Evolutionary conservation across 805 yeast genomes (phyloP).

Genomic region (Blastobotrys americana): DNA sequence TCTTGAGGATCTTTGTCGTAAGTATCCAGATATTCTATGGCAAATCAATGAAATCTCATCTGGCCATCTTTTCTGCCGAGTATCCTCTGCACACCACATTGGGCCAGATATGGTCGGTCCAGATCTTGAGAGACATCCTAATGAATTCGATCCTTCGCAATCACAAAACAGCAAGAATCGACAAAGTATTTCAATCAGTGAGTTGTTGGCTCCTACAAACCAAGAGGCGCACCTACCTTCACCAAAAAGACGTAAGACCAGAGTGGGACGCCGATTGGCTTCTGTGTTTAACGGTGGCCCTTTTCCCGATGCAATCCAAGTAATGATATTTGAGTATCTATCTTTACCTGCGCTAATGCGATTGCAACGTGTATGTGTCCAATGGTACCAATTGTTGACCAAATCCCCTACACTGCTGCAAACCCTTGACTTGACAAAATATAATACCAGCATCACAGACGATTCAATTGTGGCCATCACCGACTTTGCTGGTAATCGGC

Average conservation of each 20-base stretch:
- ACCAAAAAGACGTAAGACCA: slow-evolving; percentile 5
- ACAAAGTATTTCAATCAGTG: neutral
- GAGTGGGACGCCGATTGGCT: slow-evolving; percentile 38
- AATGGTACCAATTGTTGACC: slow-evolving; percentile 62
- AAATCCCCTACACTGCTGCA: slow-evolving; percentile 48
- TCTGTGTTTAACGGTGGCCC: slow-evolving; percentile 52
- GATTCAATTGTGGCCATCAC: slow-evolving; percentile 49
- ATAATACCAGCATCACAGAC: slow-evolving; percentile 57
- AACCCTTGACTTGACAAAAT: slow-evolving; percentile 50
- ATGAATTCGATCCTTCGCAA: neutral
- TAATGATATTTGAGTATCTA: slow-evolving; percentile 46
- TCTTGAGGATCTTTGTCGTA: slow-evolving; percentile 45
- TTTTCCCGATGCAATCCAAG: slow-evolving; percentile 52
- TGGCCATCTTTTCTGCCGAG: slow-evolving; percentile 36
- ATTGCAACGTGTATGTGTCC: slow-evolving; percentile 48
- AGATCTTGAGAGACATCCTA: slow-evolving; percentile 1
- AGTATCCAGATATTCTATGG: slow-evolving; percentile 52
- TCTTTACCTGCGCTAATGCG: slow-evolving; percentile 56
- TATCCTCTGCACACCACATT: slow-evolving; percentile 3
- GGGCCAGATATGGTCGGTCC: too few relatives aligned
- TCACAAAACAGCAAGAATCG: neutral
- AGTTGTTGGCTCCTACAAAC: neutral
- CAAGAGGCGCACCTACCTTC: slow-evolving; percentile 4
- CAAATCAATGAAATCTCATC: slow-evolving; percentile 55
- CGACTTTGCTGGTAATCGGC: slow-evolving; percentile 65